phyloP scores from a whole-genome alignment of 129 eudicot genomes.

The Mikania micrantha region DNA sequence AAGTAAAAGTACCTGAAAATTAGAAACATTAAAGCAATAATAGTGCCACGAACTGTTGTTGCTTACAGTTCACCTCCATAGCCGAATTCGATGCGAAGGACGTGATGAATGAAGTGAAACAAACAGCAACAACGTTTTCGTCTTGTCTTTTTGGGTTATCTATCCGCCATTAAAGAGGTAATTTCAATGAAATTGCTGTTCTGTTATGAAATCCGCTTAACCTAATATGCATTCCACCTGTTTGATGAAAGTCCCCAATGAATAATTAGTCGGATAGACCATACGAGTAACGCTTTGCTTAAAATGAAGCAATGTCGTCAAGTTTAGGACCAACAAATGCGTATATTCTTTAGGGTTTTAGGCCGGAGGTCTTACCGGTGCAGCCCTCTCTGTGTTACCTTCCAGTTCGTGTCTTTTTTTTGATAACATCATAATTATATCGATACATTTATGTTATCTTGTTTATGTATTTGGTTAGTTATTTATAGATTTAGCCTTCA shows the following conservation, averaged over 20 bases:
- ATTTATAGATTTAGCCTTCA: neutral
- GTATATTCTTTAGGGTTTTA: no score
- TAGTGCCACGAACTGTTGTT: neutral
- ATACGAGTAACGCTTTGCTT: no score
- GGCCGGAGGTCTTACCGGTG: no score
- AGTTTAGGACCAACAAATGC: neutral
- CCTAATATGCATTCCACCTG: neutral
- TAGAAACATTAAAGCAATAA: neutral
- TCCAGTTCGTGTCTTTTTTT: no score
- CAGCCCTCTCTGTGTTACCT: no score
- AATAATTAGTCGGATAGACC: neutral
- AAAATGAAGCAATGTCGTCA: neutral
- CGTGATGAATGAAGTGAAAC: neutral
- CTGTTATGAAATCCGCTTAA: neutral
- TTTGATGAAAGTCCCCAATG: constrained; percentile 16
- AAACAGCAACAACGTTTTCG: neutral
- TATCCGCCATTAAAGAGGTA: constrained; percentile 1
- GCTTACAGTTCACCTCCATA: neutral
- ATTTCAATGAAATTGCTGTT: neutral
- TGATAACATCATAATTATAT: no score
- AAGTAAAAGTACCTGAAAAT: neutral
- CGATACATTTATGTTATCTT: no score
- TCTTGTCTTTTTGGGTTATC: neutral
- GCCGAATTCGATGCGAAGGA: neutral
- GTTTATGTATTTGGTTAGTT: no score